Evolutionary conservation across 371 early-diverging fungal species (phyloP).

Genomic region (Saksenaea vasiformis): DNA sequence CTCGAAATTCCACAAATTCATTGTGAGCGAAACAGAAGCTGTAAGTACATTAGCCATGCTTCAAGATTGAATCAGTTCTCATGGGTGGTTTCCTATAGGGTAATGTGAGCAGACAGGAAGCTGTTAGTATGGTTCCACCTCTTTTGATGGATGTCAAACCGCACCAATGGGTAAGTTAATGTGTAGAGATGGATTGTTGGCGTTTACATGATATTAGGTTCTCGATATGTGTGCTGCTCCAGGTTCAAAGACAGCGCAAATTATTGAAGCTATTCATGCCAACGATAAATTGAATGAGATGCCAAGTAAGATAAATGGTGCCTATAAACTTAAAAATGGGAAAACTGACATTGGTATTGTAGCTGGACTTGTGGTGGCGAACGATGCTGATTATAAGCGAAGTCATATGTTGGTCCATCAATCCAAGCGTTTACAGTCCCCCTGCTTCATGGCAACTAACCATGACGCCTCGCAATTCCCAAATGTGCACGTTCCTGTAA

Average conservation of each 20-base stretch:
- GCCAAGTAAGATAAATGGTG: slow-evolving; percentile 47
- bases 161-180: slow-evolving; percentile 71
- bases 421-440: slow-evolving; percentile 89
- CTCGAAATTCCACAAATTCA: slow-evolving; percentile 86
- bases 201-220: slow-evolving; percentile 28
- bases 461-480: slow-evolving; percentile 97
- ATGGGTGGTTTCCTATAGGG: slow-evolving; percentile 57
- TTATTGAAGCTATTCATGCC: slow-evolving; percentile 90
- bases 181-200: background rate
- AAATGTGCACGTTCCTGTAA: slow-evolving; percentile 54
- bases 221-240: slow-evolving; percentile 95
- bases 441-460: slow-evolving; percentile 93
- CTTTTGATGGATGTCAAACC: slow-evolving; percentile 92
- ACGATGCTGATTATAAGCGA: slow-evolving; percentile 94
- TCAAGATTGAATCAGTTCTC: no score
- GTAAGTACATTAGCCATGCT: slow-evolving; percentile 31
- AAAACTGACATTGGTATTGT: slow-evolving; percentile 13
- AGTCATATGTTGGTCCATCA: slow-evolving; percentile 96
- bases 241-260: slow-evolving; percentile 89
- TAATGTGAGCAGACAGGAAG: slow-evolving; percentile 96
- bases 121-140: slow-evolving; percentile 98
- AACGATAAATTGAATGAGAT: slow-evolving; percentile 61
- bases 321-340: background rate
- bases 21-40: slow-evolving; percentile 93
- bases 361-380: slow-evolving; percentile 95